phyloP scores from a whole-genome alignment of 1,284 basidiomycete species.

The Rhodotorula sp. region DNA sequence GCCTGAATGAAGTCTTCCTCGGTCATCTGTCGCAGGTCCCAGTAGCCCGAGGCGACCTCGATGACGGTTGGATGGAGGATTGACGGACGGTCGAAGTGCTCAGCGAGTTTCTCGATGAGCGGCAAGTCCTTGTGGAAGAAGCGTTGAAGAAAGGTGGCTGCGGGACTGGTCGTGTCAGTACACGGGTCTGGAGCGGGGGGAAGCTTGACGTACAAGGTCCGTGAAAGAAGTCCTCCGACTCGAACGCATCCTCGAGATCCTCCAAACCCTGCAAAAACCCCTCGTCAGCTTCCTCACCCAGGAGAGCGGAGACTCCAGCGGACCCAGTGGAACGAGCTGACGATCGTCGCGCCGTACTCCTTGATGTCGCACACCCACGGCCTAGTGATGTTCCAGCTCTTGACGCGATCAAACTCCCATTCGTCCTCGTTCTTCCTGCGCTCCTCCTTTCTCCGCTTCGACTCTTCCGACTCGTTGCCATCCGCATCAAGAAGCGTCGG shows the following conservation, averaged over 20 bases:
- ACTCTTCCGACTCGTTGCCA: conserved; percentile 26
- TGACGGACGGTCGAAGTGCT: conserved; percentile 21
- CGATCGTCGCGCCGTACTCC: conserved; percentile 32
- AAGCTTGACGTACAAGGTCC: conserved; percentile 16
- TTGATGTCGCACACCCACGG: conserved; percentile 33
- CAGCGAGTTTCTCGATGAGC: conserved; percentile 25
- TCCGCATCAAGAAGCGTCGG: conserved; percentile 18
- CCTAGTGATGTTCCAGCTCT: conserved; percentile 31
- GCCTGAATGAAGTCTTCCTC: conserved; percentile 32
- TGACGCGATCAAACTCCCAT: conserved; percentile 24
- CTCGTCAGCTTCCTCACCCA: background rate
- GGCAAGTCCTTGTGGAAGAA: conserved; percentile 30
- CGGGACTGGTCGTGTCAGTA: background rate
- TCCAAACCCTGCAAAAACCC: conserved; percentile 24
- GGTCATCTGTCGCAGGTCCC: conserved; percentile 35
- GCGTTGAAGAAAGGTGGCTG: conserved; percentile 32
- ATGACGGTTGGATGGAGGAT: conserved; percentile 22
- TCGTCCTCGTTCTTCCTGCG: conserved; percentile 17
- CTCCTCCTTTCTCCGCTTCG: conserved; percentile 15
- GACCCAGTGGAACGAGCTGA: conserved; percentile 35
- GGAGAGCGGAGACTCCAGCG: background rate
- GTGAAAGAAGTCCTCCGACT: conserved; percentile 35
- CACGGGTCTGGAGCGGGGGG: too few species aligned
- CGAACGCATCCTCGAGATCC: conserved; percentile 31
- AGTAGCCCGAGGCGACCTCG: conserved; percentile 30